Conservation (phyloP, 1,139 yeast species). For the Debaryomyces singareniensis region DNA sequence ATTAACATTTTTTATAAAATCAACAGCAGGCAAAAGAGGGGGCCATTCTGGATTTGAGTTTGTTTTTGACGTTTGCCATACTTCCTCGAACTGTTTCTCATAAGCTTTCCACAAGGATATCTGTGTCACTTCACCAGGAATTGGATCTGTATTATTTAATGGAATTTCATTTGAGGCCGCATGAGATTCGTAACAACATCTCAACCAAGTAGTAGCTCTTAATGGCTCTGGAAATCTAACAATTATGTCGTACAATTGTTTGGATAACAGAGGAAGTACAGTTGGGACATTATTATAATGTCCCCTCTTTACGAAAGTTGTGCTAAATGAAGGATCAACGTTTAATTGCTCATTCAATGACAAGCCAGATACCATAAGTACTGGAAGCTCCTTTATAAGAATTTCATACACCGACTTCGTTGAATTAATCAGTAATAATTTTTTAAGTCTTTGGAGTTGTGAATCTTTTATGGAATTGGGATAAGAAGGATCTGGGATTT, state of each 20-base stretch:
- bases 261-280: conserved; percentile 52
- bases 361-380: conserved; percentile 42
- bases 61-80: conserved; percentile 32
- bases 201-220: conserved; percentile 92
- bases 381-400: conserved; percentile 53
- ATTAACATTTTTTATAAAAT: conserved; percentile 89
- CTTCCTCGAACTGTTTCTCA: conserved; percentile 67
- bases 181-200: conserved; percentile 78
- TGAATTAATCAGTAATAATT: conserved; percentile 24
- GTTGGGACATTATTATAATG: conserved; percentile 45
- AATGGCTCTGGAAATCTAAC: conserved; percentile 74
- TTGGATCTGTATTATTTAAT: conserved; percentile 13
- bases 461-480: conserved; percentile 26
- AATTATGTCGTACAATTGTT: conserved; percentile 55
- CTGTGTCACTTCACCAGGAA: conserved; percentile 83
- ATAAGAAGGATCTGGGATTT: conserved; percentile 29
- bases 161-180: conserved; percentile 18
- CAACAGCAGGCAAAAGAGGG: conserved; percentile 86
- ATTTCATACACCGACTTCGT: conserved; percentile 37
- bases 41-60: conserved; percentile 38
- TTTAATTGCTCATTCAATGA: conserved; percentile 19
- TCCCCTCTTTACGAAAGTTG: conserved; percentile 29
- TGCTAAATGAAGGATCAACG: conserved; percentile 15
- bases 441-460: conserved; percentile 26
- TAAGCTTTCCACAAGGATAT: conserved; percentile 94